phyloP scores from a whole-genome alignment of 2,329 filamentous ascomycete genomes.

The Pyricularia sp. region DNA sequence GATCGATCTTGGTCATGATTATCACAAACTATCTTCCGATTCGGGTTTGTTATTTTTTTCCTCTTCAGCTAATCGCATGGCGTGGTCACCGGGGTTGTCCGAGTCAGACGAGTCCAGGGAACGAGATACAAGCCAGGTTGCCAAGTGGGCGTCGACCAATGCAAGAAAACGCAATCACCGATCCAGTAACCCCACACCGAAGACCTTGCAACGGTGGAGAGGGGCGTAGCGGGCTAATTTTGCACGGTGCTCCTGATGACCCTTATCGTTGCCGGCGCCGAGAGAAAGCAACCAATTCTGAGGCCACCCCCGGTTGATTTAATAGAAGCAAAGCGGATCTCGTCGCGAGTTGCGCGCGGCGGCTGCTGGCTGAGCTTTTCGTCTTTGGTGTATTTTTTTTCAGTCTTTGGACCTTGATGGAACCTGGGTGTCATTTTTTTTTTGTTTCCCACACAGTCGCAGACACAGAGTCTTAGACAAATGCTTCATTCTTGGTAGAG shows the following conservation, averaged over 20 bases:
- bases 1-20: background rate
- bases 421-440: background rate
- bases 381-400: background rate
- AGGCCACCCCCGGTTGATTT: background rate
- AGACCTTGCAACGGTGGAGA: background rate
- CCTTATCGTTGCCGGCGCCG: background rate
- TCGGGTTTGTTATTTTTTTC: background rate
- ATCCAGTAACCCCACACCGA: background rate
- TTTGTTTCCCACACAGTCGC: background rate
- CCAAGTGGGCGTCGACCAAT: background rate
- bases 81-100: background rate
- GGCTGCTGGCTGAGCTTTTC: background rate
- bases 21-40: background rate
- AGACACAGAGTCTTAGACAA: background rate
- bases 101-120: background rate
- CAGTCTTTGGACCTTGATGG: background rate
- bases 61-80: background rate
- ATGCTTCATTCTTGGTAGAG: background rate
- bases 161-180: background rate
- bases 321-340: conserved; percentile 1
- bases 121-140: background rate
- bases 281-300: background rate
- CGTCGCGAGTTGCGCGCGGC: background rate
- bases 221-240: background rate
- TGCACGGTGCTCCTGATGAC: background rate